These are phyloP conservation scores for Penicillium flavigenum DNA, from an alignment of 495 filamentous ascomycete genomes.

Conservation along the genomic window DNA sequence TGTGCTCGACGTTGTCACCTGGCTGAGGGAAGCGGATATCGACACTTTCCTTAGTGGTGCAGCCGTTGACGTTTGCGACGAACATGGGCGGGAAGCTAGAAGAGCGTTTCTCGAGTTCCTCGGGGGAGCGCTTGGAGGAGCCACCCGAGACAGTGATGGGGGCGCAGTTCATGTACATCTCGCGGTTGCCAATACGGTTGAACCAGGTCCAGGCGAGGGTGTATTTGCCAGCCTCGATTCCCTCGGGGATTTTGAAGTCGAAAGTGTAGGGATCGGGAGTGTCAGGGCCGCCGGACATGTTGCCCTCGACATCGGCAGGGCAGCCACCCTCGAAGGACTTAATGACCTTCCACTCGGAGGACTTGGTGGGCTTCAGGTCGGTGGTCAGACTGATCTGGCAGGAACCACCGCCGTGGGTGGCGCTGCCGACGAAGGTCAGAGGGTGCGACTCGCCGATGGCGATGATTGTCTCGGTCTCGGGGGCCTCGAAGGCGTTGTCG, in stretches of 20 bases:
- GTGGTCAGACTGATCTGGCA: conserved; percentile 84
- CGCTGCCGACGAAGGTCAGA: conserved; percentile 45
- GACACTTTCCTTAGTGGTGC: conserved; percentile 53
- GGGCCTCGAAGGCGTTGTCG: conserved; percentile 23
- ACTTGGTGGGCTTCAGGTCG: conserved; percentile 58
- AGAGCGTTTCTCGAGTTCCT: conserved; percentile 39
- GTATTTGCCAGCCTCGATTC: conserved; percentile 50
- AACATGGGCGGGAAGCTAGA: conserved; percentile 73
- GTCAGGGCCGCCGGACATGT: conserved; percentile 28
- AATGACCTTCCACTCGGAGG: conserved; percentile 69
- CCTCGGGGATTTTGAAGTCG: conserved; percentile 48
- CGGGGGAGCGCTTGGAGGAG: conserved; percentile 39
- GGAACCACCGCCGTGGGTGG: conserved; percentile 83
- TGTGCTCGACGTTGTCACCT: conserved; percentile 56
- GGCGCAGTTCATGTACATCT: conserved; percentile 96
- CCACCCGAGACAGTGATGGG: conserved; percentile 62
- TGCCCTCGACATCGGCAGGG: conserved; percentile 54
- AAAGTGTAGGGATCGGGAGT: conserved; percentile 31
- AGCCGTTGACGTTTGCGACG: conserved; percentile 70
- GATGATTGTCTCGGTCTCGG: conserved; percentile 31
- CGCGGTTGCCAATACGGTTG: conserved; percentile 82
- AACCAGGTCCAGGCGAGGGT: conserved; percentile 89
- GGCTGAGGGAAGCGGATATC: conserved; percentile 72
- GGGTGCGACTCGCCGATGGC: conserved; percentile 29
- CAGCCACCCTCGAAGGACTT: conserved; percentile 80